Evolutionary conservation across 495 filamentous ascomycete species (phyloP).

Genomic region (Aspergillus conjunctus): DNA sequence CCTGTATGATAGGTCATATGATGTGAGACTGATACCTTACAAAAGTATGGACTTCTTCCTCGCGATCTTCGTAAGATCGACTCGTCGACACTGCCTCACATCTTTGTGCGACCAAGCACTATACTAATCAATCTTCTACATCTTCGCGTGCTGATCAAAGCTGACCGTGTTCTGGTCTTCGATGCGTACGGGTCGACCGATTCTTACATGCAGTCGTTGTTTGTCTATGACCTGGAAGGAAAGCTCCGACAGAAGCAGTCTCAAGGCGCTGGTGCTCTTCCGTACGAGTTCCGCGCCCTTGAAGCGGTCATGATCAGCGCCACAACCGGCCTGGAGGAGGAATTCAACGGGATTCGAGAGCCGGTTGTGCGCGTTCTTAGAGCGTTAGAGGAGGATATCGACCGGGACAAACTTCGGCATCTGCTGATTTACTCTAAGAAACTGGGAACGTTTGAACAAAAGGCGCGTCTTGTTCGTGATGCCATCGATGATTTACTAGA

Average conservation of each 20-base stretch:
- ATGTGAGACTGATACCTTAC: not conserved
- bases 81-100: conserved; percentile 95
- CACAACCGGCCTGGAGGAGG: conserved; percentile 83
- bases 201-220: conserved; percentile 91
- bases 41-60: conserved; percentile 88
- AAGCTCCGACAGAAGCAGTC: conserved; percentile 60
- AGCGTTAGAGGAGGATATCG: conserved; percentile 95
- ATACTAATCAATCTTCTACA: conserved; percentile 95
- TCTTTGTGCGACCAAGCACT: conserved; percentile 89
- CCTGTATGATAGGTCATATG: not conserved
- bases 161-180: conserved; percentile 90
- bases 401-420: conserved; percentile 87
- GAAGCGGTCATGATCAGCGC: conserved; percentile 62
- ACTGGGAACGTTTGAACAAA: conserved; percentile 95
- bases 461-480: conserved; percentile 90
- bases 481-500: conserved; percentile 96
- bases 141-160: conserved; percentile 89
- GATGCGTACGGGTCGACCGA: conserved; percentile 94
- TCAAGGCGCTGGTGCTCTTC: conserved; percentile 52
- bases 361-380: conserved; percentile 85
- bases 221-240: conserved; percentile 86
- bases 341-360: conserved; percentile 89
- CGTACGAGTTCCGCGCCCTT: conserved; percentile 65
- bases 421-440: conserved; percentile 93
- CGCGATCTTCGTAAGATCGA: conserved; percentile 98